phyloP scores from a whole-genome alignment of 768 basidiomycete species.

The Boletellus sp. region DNA sequence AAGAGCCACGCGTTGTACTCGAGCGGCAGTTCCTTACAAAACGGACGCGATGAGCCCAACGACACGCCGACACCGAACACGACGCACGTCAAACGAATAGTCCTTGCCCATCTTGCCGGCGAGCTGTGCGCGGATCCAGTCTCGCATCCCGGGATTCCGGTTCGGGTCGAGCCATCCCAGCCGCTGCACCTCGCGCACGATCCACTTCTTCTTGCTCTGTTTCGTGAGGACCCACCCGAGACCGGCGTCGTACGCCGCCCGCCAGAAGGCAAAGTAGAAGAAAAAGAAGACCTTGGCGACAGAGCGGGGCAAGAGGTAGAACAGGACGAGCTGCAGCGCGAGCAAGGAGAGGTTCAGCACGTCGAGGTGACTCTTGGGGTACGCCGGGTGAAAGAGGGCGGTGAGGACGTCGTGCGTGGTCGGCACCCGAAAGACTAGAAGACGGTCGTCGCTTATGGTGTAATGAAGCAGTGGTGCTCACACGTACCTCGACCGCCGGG shows the following conservation, averaged over 20 bases:
- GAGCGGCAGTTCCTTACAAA: slow-evolving; percentile 71
- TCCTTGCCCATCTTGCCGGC: slow-evolving; percentile 92
- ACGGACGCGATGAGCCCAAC: slow-evolving; percentile 1
- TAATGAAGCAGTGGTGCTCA: background rate
- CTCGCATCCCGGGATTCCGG: slow-evolving; percentile 56
- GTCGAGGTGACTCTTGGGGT: slow-evolving; percentile 88
- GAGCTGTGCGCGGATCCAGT: slow-evolving; percentile 86
- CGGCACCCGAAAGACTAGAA: slow-evolving; percentile 84
- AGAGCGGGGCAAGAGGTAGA: slow-evolving; percentile 56
- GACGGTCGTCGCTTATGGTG: slow-evolving; percentile 3
- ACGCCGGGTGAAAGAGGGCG: slow-evolving; percentile 74
- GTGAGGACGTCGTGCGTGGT: slow-evolving; percentile 90
- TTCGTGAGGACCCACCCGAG: slow-evolving; percentile 92
- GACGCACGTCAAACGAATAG: slow-evolving; percentile 84
- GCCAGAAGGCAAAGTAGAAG: slow-evolving; percentile 90
- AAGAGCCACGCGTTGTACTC: slow-evolving; percentile 97
- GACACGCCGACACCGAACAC: background rate
- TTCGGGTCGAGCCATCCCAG: slow-evolving; percentile 86
- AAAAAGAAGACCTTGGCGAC: slow-evolving; percentile 69
- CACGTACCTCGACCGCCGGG: slow-evolving; percentile 69
- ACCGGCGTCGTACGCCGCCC: slow-evolving; percentile 86
- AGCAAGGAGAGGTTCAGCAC: slow-evolving; percentile 79
- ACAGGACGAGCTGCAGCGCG: slow-evolving; percentile 73
- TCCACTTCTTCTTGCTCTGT: slow-evolving; percentile 95
- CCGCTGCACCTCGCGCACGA: slow-evolving; percentile 74